Base-by-base conservation (phyloP, 108 stramenopile genomes). In the Cyclotella atomus region DNA sequence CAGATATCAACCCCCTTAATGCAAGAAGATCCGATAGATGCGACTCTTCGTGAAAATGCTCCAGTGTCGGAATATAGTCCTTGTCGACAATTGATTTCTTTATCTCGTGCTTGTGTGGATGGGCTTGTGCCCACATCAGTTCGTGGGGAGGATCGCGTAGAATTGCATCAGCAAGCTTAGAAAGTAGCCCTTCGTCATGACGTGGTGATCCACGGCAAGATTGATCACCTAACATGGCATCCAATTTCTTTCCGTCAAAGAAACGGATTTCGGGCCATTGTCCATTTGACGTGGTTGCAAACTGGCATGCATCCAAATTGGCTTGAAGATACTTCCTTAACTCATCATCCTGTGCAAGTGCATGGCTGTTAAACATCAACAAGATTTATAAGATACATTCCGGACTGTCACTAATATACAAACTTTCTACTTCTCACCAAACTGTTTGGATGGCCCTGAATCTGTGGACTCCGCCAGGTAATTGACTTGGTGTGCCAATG, bases 1-100 rank as follows among this genome's bases (percentile, higher is more conserved):
- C 43, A 20, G 81, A 76, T 6, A 87, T 32, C 2, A 79, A 62
- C 17, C 86, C 86, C 19, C 86, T 57, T n/a, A 82, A 53, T 4
- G 73, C 76, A 41, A 87, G 75, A 27, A 87, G 25, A 32, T 84
- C 73, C 29, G 45, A 45, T 12, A 46, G 27, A 41, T 59, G 60
- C n/a, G n/a, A n/a, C 2, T 56, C 25, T 19, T 64, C 33, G 28
- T 53, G 57, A 0, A 76, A 33, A 46, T 36, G 2, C 0, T 30
- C 1, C 23, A 76, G 59, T 17, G 6, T 15, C 5, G 56, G 36
- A 41, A 30, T 21, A 21, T 27, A 34, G 14, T 49, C 45, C 59
- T 47, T 50, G 14, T 68, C 56, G 20, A 53, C 12, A 15, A 76
- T 76, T 3, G 75, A 56, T 7, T 49, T 70, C 35, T 36, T 52